Percentiles rank a stretch among this genome's conserved stretches.
These are phyloP conservation scores for Diplodia sapinea DNA, from an alignment of 2,329 filamentous ascomycete species.

Conservation along the genomic window DNA sequence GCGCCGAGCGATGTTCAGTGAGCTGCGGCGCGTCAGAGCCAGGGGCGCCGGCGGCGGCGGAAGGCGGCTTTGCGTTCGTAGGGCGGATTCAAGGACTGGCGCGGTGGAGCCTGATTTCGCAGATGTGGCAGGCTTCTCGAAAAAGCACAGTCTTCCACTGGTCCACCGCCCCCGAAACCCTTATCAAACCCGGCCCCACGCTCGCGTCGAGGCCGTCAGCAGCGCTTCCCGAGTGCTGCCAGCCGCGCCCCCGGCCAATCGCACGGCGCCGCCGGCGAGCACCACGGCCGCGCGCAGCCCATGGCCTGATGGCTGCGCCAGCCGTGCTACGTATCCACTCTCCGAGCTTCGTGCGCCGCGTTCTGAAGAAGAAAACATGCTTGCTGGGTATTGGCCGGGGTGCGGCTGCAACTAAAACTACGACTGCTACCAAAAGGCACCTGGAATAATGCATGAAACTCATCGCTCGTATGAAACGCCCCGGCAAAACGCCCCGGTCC, in stretches of 20 bases:
- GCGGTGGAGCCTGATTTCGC: conserved; percentile 23
- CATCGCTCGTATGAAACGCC: conserved; percentile 30
- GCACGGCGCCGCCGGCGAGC: neutral
- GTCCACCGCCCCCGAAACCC: conserved; percentile 15
- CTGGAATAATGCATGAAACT: conserved; percentile 25
- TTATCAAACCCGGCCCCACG: conserved; percentile 27
- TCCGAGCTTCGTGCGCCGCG: conserved; percentile 7
- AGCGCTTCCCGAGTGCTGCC: conserved; percentile 22
- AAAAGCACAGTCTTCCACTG: conserved; percentile 23
- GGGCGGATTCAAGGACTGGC: conserved; percentile 22
- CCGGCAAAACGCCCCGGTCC: conserved; percentile 4
- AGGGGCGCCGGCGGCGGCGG: conserved; percentile 16
- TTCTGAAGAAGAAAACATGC: conserved; percentile 21
- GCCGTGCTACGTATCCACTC: neutral
- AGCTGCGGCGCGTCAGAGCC: conserved; percentile 15
- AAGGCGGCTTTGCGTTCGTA: conserved; percentile 28
- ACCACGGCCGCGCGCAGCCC: neutral
- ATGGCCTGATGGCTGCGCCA: conserved; percentile 14
- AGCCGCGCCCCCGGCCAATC: conserved; percentile 19
- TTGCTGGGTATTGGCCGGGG: conserved; percentile 24
- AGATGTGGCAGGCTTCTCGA: conserved; percentile 13
- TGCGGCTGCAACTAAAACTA: conserved; percentile 26
- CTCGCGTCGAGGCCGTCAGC: conserved; percentile 20
- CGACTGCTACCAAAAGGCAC: conserved; percentile 12
- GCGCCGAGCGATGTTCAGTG: conserved; percentile 28